phyloP scores from a whole-genome alignment of 116 monocot genomes.

The Phalaenopsis hybrid region DNA sequence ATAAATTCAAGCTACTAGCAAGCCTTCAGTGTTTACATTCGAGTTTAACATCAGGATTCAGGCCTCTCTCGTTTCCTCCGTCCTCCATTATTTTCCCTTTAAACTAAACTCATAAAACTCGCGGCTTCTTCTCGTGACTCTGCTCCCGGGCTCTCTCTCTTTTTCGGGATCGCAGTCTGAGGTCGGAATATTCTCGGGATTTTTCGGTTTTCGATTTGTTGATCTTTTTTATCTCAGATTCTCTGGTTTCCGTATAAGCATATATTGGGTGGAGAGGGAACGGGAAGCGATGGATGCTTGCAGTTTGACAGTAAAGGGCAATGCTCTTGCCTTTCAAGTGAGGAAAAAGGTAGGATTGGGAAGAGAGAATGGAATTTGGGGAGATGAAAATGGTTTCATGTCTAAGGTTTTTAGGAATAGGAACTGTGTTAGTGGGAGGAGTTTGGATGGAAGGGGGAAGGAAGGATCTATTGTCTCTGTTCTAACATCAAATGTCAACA shows the following conservation, averaged over 20 bases:
- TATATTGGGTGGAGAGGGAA: background rate
- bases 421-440: conserved; percentile 1
- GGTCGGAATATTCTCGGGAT: background rate
- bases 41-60: no score
- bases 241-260: background rate
- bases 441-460: background rate
- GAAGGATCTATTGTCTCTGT: conserved; percentile 9
- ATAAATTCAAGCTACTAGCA: no score
- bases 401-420: background rate
- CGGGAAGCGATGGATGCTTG: conserved; percentile 2
- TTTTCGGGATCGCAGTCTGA: background rate
- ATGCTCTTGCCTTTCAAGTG: conserved; percentile 8
- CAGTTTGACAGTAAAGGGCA: conserved; percentile 11
- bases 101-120: no score
- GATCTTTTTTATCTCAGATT: background rate
- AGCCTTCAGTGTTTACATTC: no score
- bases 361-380: conserved; percentile 19
- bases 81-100: no score
- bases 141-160: background rate
- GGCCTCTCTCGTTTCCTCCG: no score
- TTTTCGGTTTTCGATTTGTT: background rate
- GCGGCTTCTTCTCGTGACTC: conserved; percentile 1
- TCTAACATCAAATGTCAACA: conserved; percentile 34
- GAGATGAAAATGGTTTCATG: conserved; percentile 5
- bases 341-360: conserved; percentile 6